Evolutionary conservation across 139 green algal species (phyloP).

Genomic region (Auxenochlorella protothecoides): DNA sequence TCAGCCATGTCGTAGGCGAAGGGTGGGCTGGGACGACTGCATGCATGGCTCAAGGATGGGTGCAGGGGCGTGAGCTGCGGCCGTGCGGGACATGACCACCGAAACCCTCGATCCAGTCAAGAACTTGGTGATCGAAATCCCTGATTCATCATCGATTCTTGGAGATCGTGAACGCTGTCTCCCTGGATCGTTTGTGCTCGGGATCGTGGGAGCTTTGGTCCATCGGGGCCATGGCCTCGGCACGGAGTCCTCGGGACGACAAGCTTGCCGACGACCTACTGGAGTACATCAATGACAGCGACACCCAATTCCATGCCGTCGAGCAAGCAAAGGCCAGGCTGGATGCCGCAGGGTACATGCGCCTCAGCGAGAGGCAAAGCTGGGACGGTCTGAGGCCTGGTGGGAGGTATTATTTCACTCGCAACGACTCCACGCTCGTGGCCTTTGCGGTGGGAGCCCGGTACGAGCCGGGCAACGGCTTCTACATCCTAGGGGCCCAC

Average conservation of each 20-base stretch:
- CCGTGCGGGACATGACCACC: too few species aligned
- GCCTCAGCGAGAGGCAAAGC: slow-evolving; percentile 55
- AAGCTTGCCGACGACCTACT: slow-evolving; percentile 9
- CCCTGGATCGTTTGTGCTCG: not conserved
- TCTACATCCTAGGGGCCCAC: slow-evolving; percentile 90
- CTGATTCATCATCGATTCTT: too few species aligned
- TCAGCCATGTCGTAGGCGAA: too few species aligned
- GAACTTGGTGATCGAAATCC: not conserved
- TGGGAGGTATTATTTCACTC: slow-evolving; percentile 90
- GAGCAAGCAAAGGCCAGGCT: slow-evolving; percentile 49
- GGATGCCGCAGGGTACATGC: slow-evolving; percentile 49
- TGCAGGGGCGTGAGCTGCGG: too few species aligned
- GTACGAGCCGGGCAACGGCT: slow-evolving; percentile 74
- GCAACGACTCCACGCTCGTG: slow-evolving; percentile 84
- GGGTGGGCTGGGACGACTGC: too few species aligned
- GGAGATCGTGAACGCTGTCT: too few species aligned
- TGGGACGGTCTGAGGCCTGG: slow-evolving; percentile 51
- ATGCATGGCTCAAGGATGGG: too few species aligned
- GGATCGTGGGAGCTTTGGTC: not conserved
- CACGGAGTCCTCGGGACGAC: not conserved
- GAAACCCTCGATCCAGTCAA: not conserved
- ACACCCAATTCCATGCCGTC: slow-evolving; percentile 16
- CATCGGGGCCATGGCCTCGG: not conserved
- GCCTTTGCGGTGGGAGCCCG: slow-evolving; percentile 78
- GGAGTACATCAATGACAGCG: slow-evolving; percentile 10